Conservation (phyloP, 2,329 filamentous ascomycete genomes). For the Fusarium luffae region DNA sequence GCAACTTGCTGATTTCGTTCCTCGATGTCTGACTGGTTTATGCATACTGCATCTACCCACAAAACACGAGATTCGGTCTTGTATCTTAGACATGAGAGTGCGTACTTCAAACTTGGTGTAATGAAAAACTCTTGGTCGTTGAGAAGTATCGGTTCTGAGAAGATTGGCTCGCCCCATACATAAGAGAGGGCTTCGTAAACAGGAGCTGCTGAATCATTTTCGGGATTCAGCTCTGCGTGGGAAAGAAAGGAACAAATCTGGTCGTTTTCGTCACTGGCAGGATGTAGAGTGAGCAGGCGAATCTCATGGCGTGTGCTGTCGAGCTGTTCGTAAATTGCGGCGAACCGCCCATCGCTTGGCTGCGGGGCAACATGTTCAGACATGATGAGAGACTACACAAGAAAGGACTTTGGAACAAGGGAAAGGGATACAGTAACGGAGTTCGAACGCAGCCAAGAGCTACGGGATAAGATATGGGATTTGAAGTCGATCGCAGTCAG, state of each 20-base stretch:
- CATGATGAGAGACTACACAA: neutral
- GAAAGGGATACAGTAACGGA: no score
- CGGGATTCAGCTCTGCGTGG: neutral
- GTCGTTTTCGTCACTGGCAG: neutral
- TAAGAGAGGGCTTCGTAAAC: constrained; percentile 31
- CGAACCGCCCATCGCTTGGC: neutral
- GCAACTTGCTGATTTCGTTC: constrained; percentile 22
- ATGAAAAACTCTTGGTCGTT: constrained; percentile 2
- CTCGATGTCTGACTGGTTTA: constrained; percentile 18
- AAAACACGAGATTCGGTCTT: neutral
- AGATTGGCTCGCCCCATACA: constrained; percentile 19
- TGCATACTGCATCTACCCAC: constrained; percentile 34
- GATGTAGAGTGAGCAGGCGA: constrained; percentile 8
- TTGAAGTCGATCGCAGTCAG: neutral
- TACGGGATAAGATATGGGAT: no score
- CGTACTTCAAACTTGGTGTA: constrained; percentile 4
- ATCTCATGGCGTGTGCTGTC: neutral
- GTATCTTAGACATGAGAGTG: neutral
- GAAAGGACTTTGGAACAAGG: no score
- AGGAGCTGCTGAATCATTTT: neutral
- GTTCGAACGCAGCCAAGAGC: no score
- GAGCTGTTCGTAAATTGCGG: constrained; percentile 7
- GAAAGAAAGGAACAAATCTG: neutral
- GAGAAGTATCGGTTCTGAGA: constrained; percentile 7
- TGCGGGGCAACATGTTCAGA: rapidly evolving